Percentiles rank a stretch among this genome's conserved stretches.
Conservation (phyloP, 306 rosid genomes). For the Neltuma alba region DNA sequence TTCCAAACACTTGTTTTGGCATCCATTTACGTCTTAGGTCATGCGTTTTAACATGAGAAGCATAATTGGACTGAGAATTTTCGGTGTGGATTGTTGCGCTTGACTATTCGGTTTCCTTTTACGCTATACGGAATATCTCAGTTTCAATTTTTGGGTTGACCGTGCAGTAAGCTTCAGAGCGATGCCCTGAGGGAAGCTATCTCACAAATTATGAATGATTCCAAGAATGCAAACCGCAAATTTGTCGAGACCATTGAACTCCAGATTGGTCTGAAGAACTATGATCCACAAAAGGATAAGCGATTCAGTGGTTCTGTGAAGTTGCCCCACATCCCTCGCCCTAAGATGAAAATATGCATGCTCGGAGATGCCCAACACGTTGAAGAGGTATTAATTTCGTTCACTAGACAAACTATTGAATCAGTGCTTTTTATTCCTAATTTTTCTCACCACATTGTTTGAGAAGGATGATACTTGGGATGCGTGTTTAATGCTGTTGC, state of each 20-base stretch:
- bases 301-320: constrained; percentile 87
- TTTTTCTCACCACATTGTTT: not conserved
- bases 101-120: not conserved
- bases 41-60: not conserved
- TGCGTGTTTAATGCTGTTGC: not conserved
- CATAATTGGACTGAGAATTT: not conserved
- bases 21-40: not conserved
- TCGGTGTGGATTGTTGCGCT: not conserved
- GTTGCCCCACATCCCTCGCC: constrained; percentile 86
- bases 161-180: constrained; percentile 79
- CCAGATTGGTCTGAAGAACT: constrained; percentile 83
- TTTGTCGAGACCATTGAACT: constrained; percentile 87
- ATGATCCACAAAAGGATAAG: constrained; percentile 90
- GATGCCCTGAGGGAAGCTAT: constrained; percentile 77
- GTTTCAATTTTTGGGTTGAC: not conserved
- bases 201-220: constrained; percentile 48
- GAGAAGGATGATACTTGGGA: not conserved
- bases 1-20: too few species aligned
- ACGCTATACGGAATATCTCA: not conserved
- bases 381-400: constrained; percentile 63
- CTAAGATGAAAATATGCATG: constrained; percentile 90
- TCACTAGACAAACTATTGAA: not conserved
- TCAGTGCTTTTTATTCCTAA: not conserved
- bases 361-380: constrained; percentile 94
- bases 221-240: constrained; percentile 59